Percentiles rank a stretch among this genome's conserved stretches.
Evolutionary conservation across 2,329 filamentous ascomycete genomes (phyloP).

Genomic region (Claviceps purpurea): DNA sequence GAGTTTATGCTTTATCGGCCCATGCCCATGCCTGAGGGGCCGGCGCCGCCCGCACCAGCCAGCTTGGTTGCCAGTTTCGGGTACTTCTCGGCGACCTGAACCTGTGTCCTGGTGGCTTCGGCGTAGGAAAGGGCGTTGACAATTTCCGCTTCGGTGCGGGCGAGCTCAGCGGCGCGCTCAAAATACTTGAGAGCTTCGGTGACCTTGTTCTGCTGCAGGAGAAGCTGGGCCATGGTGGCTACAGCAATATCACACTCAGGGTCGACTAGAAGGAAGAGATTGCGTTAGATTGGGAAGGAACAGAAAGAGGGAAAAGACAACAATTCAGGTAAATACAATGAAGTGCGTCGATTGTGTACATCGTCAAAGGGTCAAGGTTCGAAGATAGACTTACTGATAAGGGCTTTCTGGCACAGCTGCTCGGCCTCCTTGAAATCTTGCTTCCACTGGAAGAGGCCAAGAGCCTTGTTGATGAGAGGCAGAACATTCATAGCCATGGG

Average conservation of each 20-base stretch:
- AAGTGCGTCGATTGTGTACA: too few relatives aligned
- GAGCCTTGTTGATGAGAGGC: conserved; percentile 94
- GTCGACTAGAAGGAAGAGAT: conserved; percentile 50
- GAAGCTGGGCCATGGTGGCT: conserved; percentile 93
- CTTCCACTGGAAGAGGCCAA: conserved; percentile 97
- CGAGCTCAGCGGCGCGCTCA: conserved; percentile 87
- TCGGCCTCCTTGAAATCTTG: conserved; percentile 90
- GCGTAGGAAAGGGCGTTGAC: conserved; percentile 94
- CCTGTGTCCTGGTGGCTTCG: conserved; percentile 89
- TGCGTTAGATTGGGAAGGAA: too few relatives aligned
- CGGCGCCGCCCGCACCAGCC: conserved; percentile 21
- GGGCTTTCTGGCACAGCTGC: conserved; percentile 89
- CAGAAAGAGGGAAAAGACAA: background rate
- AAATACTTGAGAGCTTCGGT: conserved; percentile 93
- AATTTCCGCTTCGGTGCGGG: conserved; percentile 87
- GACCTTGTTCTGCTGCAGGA: conserved; percentile 96
- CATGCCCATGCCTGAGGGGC: conserved; percentile 24
- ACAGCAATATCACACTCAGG: conserved; percentile 98
- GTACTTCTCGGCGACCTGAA: conserved; percentile 82
- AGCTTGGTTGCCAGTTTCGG: conserved; percentile 65
- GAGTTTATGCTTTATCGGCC: conserved; percentile 15
- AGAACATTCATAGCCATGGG: conserved; percentile 95
- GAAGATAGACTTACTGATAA: conserved; percentile 62
- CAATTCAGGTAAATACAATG: background rate
- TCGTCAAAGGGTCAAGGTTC: too few relatives aligned